Evolutionary conservation across 768 basidiomycete genomes (phyloP).

Genomic region (Infundibulicybe gibba): DNA sequence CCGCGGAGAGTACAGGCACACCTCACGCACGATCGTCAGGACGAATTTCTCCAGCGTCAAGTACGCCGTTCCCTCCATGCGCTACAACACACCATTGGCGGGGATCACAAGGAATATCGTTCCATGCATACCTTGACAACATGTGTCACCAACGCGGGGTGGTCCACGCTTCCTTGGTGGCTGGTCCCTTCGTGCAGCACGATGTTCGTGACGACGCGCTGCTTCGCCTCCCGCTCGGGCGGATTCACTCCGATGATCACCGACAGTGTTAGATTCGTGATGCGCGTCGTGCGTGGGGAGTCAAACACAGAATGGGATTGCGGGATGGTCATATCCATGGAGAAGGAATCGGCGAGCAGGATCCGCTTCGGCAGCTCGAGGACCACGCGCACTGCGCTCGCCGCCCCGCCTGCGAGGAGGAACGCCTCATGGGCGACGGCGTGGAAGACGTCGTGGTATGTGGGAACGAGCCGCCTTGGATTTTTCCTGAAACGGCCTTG

Average conservation of each 20-base stretch:
- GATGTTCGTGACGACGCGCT: constrained; percentile 57
- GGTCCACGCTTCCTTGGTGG: constrained; percentile 27
- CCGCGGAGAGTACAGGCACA: constrained; percentile 25
- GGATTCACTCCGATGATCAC: constrained; percentile 71
- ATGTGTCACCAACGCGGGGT: constrained; percentile 28
- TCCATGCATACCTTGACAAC: constrained; percentile 26
- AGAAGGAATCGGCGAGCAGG: constrained; percentile 44
- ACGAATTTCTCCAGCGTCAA: constrained; percentile 62
- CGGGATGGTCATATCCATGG: constrained; percentile 30
- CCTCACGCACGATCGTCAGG: constrained; percentile 36
- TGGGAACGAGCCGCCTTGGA: constrained; percentile 20
- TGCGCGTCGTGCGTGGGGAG: constrained; percentile 23
- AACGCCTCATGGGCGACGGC: constrained; percentile 35
- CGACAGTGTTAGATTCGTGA: constrained; percentile 44
- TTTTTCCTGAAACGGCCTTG: constrained; percentile 37
- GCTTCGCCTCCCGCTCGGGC: constrained; percentile 62
- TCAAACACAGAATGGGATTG: not conserved
- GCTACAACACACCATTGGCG: constrained; percentile 22
- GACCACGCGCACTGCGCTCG: constrained; percentile 36
- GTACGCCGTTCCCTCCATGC: constrained; percentile 45
- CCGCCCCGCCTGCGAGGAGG: constrained; percentile 29
- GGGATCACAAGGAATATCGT: too few relatives aligned
- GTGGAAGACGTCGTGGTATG: constrained; percentile 14
- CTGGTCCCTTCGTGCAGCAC: constrained; percentile 30
- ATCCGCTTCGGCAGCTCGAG: constrained; percentile 44